Conservation (phyloP, 2,329 filamentous ascomycete genomes). For the Arachnopeziza araneosa region DNA sequence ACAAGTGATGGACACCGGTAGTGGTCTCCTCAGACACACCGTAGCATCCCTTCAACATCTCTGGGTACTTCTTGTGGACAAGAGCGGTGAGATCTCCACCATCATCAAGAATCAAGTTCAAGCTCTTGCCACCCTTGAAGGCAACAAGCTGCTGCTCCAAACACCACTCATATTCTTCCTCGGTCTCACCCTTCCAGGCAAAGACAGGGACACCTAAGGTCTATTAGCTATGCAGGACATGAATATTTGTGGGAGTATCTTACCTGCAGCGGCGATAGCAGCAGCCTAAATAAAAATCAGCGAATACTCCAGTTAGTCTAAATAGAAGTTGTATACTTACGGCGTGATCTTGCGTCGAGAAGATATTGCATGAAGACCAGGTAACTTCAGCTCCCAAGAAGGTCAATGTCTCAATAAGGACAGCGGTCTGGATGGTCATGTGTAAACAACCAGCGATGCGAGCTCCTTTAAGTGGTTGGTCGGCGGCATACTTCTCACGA, state of each 20-base stretch:
- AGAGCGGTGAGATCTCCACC: conserved; percentile 95
- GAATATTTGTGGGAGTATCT: neutral
- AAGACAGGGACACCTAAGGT: conserved; percentile 72
- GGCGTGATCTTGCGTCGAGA: conserved; percentile 68
- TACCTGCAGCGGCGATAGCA: conserved; percentile 72
- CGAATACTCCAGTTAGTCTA: neutral
- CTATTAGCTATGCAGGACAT: conserved; percentile 8
- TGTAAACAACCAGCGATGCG: conserved; percentile 84
- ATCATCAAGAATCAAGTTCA: conserved; percentile 99
- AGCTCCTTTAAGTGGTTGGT: conserved; percentile 91
- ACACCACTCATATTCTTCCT: conserved; percentile 99
- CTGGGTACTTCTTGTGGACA: conserved; percentile 96
- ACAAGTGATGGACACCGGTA: conserved; percentile 98
- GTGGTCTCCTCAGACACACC: conserved; percentile 99
- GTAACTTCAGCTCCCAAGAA: conserved; percentile 96
- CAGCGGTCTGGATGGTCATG: conserved; percentile 95
- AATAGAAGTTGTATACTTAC: conserved; percentile 48
- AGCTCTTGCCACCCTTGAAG: conserved; percentile 94
- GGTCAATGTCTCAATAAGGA: conserved; percentile 96
- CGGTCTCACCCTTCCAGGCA: conserved; percentile 78
- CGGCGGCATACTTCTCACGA: conserved; percentile 80
- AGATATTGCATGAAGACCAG: conserved; percentile 99
- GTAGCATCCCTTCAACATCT: conserved; percentile 97
- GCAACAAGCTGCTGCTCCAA: conserved; percentile 94
- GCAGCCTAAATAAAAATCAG: conserved; percentile 58